These are phyloP conservation scores for Selaginella moellendorffii DNA, from an alignment of 75 land plant species.

Conservation along the genomic window DNA sequence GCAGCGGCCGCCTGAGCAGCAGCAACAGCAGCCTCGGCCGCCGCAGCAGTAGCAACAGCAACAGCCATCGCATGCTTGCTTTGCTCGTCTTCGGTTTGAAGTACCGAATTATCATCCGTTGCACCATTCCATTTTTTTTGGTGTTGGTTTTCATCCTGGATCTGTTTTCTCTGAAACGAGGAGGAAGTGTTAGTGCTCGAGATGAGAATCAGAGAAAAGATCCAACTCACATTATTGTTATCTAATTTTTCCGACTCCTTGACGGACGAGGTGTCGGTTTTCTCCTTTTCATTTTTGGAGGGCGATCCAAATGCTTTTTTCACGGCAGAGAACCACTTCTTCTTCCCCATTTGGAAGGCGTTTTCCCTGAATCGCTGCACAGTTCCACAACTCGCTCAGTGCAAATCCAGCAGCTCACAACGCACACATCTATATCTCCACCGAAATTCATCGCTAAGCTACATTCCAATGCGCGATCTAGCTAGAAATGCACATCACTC, in stretches of 20 bases:
- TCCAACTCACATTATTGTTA: background rate
- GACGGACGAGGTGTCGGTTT: background rate
- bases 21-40: conserved; percentile 23
- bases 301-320: background rate
- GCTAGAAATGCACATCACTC: background rate
- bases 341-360: background rate
- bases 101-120: background rate
- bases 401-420: no score
- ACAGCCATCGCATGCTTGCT: conserved; percentile 27
- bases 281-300: background rate
- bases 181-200: background rate
- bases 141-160: no score
- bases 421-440: background rate
- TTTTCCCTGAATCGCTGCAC: no score
- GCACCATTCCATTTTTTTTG: background rate
- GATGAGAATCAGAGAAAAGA: background rate
- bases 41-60: conserved; percentile 25
- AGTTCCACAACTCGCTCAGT: no score
- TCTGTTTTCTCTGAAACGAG: no score
- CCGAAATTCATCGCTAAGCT: no score
- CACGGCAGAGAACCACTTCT: background rate
- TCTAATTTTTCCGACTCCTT: background rate
- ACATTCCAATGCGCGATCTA: no score
- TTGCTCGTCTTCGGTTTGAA: conserved; percentile 19
- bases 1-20: conserved; percentile 30